A percentile compares a stretch with the other conserved stretches of the same genome.
phyloP scores from a whole-genome alignment of 164 flowering plant species.

The Magnolia sinica region DNA sequence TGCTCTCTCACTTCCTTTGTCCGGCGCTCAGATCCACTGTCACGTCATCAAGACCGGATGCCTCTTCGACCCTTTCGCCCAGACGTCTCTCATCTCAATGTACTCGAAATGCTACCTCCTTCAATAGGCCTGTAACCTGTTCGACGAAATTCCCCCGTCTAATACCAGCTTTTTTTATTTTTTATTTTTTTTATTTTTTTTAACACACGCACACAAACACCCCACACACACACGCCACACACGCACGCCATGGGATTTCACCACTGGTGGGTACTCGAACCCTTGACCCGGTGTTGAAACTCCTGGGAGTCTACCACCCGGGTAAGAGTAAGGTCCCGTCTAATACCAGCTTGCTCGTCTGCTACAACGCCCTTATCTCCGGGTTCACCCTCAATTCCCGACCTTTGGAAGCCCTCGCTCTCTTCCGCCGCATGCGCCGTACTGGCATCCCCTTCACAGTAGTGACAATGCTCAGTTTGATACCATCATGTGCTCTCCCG shows the following conservation, averaged over 20 bases:
- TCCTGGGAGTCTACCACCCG: too few relatives aligned
- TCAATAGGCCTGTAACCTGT: constrained; percentile 48
- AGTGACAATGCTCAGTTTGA: constrained; percentile 69
- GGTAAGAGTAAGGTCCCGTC: too few relatives aligned
- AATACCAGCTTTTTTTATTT: too few relatives aligned
- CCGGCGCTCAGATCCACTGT: constrained; percentile 65
- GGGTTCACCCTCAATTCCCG: constrained; percentile 47
- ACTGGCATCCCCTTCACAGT: constrained; percentile 38
- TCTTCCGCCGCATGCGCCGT: constrained; percentile 56
- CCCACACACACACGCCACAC: too few relatives aligned
- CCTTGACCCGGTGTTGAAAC: too few relatives aligned
- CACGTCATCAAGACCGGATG: constrained; percentile 63
- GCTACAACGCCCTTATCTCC: constrained; percentile 75
- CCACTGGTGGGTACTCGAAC: too few relatives aligned
- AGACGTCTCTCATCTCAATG: constrained; percentile 62
- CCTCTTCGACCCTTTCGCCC: constrained; percentile 52
- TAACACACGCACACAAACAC: too few relatives aligned
- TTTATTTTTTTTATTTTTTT: too few relatives aligned
- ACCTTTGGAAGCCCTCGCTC: constrained; percentile 33
- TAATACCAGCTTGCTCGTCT: constrained; percentile 31
- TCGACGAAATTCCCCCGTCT: constrained; percentile 54
- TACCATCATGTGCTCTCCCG: constrained; percentile 49
- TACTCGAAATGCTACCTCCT: constrained; percentile 40
- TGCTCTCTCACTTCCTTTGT: constrained; percentile 42
- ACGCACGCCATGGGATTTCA: too few relatives aligned